Evolutionary conservation across 805 yeast species (phyloP), one percentile per base, ranked within the genome.

Genomic region (Starmerella sp.): DNA sequence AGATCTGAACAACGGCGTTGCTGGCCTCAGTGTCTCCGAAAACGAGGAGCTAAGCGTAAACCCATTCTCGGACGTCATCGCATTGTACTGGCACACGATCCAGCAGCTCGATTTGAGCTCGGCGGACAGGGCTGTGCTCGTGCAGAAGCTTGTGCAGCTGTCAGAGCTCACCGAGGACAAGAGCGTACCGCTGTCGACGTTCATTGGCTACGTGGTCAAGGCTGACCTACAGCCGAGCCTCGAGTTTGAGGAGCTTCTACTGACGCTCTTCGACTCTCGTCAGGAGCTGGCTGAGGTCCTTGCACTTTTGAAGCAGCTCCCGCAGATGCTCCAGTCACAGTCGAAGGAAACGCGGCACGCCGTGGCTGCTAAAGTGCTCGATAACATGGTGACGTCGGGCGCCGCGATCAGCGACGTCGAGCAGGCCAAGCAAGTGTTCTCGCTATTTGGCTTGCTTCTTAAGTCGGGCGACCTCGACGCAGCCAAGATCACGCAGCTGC

Each of bases 301-400:
- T 37, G 57, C 64, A 2, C 14, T 56, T 9, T 22, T 66, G 82
- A 54, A 68, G 77, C 3, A 74, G 74, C 59, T 84, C 78, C 66
- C 73, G 73, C 55, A 73, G 11, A 76, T 88, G 60, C 77, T 80
- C 51, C 71, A 75, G 22, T 69, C 80, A 10, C 83, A 82, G 62
- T 75, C 78, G 30, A 61, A 66, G 5, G 65, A 69, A 1, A 72
- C 81, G 11, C 86, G 83, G 63, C 79, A 76, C 54, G 67, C 75
- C 13, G 76, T 86, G 10, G 77, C 91, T 15, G 66, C 77, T 39
- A 80, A 76, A 37, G 83, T 90, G 8, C 72, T 86, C 6, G 77
- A 80, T 57, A 77, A 79, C 46, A 65, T 86, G 2, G 66, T 86
- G 38, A 43, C 37, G 5, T 65, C 72, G 38, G 67, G 67, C 44